Percentiles rank a stretch among this genome's conserved stretches.
These are phyloP conservation scores for Taphrina sp. DNA, from an alignment of 1,139 yeast genomes.

Conservation along the genomic window DNA sequence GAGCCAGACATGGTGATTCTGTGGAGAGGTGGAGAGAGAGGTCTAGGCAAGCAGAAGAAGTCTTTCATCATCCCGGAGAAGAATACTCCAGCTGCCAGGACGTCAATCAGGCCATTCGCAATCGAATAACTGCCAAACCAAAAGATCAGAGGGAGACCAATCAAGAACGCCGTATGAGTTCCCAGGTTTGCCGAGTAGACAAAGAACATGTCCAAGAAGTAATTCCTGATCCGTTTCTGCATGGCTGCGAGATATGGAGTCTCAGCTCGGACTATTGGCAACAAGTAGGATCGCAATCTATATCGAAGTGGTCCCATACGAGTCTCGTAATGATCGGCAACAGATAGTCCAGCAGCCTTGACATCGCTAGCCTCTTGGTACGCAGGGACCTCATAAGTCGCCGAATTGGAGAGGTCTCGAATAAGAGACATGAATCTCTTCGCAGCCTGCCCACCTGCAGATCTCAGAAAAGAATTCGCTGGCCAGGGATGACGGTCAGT, in stretches of 20 bases:
- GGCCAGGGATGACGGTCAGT: too few relatives aligned
- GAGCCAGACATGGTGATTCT: constrained; percentile 85
- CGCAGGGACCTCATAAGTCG: constrained; percentile 21
- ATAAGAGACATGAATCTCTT: constrained; percentile 22
- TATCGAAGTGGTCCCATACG: constrained; percentile 62
- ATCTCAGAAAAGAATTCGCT: too few relatives aligned
- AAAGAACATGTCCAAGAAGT: constrained; percentile 65
- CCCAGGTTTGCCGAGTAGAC: constrained; percentile 90
- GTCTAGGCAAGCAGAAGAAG: constrained; percentile 84
- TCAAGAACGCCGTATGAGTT: constrained; percentile 87
- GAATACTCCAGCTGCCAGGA: constrained; percentile 82
- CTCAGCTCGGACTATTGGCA: constrained; percentile 66
- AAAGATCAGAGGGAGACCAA: constrained; percentile 77
- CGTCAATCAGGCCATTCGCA: constrained; percentile 62
- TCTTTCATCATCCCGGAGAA: constrained; percentile 78
- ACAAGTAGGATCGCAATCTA: constrained; percentile 54
- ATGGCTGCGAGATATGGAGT: constrained; percentile 59
- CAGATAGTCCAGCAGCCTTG: constrained; percentile 39
- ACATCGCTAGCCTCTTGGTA: constrained; percentile 31
- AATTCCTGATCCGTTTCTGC: constrained; percentile 47
- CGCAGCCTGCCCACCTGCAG: too few relatives aligned
- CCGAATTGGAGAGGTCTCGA: constrained; percentile 20
- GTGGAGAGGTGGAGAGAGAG: constrained; percentile 85
- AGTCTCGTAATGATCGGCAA: constrained; percentile 36
- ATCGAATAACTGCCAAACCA: constrained; percentile 73